These are phyloP conservation scores for Phylloporus sp. DNA, from an alignment of 1,284 basidiomycete genomes.

Conservation along the genomic window DNA sequence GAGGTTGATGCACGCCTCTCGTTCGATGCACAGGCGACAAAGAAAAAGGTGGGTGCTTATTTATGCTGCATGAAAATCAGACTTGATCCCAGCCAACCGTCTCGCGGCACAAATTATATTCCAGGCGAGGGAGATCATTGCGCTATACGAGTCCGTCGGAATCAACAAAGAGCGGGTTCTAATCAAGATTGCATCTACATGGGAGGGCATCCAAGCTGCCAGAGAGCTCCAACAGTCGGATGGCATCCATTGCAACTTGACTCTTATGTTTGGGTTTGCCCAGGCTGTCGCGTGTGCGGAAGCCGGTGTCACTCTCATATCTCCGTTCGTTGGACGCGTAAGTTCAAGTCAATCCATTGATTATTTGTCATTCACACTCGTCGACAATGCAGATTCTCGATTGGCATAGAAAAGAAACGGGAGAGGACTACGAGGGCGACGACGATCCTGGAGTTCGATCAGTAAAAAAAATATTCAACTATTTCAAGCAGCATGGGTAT, in stretches of 20 bases:
- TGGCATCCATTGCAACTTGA: constrained; percentile 97
- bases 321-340: constrained; percentile 97
- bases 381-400: not conserved
- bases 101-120: not conserved
- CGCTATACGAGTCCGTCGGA: constrained; percentile 90
- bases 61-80: not conserved
- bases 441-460: constrained; percentile 96
- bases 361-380: not conserved
- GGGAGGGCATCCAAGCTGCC: constrained; percentile 99
- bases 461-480: constrained; percentile 96
- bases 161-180: constrained; percentile 91
- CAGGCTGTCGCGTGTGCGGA: constrained; percentile 99
- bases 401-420: not conserved
- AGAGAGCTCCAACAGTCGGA: constrained; percentile 92
- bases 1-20: constrained; percentile 97
- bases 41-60: constrained; percentile 49
- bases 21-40: constrained; percentile 91
- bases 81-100: not conserved
- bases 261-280: constrained; percentile 96
- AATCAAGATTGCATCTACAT: constrained; percentile 99
- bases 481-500: constrained; percentile 98
- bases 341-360: constrained; percentile 44
- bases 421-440: constrained; percentile 77
- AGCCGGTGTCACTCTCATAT: constrained; percentile 97
- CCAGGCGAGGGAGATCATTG: constrained; percentile 34